phyloP scores from a whole-genome alignment of 345 rosid genomes.

The Passiflora organensis region DNA sequence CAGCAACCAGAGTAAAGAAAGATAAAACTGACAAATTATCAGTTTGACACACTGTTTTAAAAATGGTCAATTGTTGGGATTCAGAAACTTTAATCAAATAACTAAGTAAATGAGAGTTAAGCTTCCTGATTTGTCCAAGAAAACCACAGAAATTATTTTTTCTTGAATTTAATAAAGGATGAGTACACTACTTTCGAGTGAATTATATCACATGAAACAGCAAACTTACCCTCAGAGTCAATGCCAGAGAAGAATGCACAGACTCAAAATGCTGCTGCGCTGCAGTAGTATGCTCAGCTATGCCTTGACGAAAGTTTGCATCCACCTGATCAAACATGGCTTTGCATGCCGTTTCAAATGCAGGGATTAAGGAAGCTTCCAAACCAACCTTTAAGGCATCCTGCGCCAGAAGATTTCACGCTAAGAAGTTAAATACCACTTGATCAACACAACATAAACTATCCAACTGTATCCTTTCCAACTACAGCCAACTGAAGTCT shows the following conservation, averaged over 20 bases:
- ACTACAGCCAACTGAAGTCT: no score
- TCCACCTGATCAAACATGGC: slow-evolving; percentile 91
- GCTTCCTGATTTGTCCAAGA: no score
- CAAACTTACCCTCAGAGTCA: slow-evolving; percentile 59
- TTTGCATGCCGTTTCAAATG: slow-evolving; percentile 87
- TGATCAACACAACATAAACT: slow-evolving; percentile 6
- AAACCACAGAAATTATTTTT: no score
- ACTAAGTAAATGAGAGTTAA: no score
- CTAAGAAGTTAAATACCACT: slow-evolving; percentile 7
- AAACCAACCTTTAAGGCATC: slow-evolving; percentile 63
- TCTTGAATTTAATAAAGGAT: no score
- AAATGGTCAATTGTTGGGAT: no score
- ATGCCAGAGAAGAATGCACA: slow-evolving; percentile 60
- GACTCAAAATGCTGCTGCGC: slow-evolving; percentile 71
- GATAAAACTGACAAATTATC: no score
- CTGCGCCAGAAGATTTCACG: slow-evolving; percentile 29
- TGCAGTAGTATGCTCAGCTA: slow-evolving; percentile 65
- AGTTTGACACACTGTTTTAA: no score
- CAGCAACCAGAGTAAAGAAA: no score
- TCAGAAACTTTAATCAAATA: no score
- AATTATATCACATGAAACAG: background rate
- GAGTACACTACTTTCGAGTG: background rate
- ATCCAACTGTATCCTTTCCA: no score
- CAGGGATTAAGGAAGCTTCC: slow-evolving; percentile 75
- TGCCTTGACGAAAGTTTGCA: slow-evolving; percentile 72